Evolutionary conservation across 148 eudicot genomes (phyloP), one percentile per base, ranked within the genome.

Genomic region (Vaccinium darrowii): DNA sequence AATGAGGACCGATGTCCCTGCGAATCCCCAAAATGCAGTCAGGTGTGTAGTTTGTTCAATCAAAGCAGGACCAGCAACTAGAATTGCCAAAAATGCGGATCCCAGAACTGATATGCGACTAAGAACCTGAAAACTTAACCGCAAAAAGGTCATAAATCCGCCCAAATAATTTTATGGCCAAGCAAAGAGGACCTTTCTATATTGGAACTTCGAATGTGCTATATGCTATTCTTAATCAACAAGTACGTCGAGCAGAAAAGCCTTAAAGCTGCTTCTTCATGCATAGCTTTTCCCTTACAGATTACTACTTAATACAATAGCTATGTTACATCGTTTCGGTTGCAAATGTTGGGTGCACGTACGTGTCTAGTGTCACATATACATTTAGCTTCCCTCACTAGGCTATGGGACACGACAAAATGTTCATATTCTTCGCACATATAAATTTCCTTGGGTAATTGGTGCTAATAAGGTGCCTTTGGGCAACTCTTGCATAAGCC

Each of bases 71-170:
- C 99, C 98, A 19, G 97, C 99, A 7, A 98, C 98, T 18, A 97
- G 91, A 86, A 97, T 87, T 5, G 98, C 99, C 92, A 97, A 88
- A 89, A 97, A 95, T 25, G 80, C 92, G 2, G 99, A 97, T 50
- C 99, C 99, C 27, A 97, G 90, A 78, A 97, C 99, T 54, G 99
- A 97, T 90, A 97, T 97, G 79, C 98, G 90, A 86, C 99, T 92
- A 13, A 95, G 92, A 58, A 97, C 96, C 98, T 97, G 75, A 27
- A 84, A 69, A 69, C 74, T 81, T 27, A 72, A 51, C 27, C 3
- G 13, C n/a, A 30, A 84, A 82, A 47, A 9, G 72, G 13, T n/a
- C 85, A 80, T 50, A 36, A 23, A 16, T 52, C 54, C 3, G 27
- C 2, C 67, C 62, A 21, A 54, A 33, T 33, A 19, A 72, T 18